Evolutionary conservation across 2,329 filamentous ascomycete genomes (phyloP).

Genomic region (Cucurbitaria berberidis): DNA sequence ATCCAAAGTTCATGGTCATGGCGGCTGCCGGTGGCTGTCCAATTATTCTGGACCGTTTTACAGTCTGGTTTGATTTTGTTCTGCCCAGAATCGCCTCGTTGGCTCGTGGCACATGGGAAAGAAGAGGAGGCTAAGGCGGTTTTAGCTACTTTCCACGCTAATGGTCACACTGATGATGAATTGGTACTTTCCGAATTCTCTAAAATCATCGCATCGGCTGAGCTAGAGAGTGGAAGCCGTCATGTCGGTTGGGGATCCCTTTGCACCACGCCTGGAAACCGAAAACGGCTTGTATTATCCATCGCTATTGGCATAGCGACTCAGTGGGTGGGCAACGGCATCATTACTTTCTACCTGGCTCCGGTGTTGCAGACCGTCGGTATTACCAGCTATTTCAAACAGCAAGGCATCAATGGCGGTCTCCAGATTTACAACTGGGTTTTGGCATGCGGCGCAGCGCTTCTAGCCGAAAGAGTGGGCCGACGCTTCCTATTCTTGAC

Average conservation of each 20-base stretch:
- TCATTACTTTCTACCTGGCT: conserved; percentile 49
- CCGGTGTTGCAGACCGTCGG: conserved; percentile 49
- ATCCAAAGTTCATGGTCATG: conserved; percentile 18
- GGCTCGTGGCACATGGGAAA: conserved; percentile 62
- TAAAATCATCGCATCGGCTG: conserved; percentile 7
- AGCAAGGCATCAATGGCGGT: conserved; percentile 49
- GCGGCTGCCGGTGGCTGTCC: conserved; percentile 13
- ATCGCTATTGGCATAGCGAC: conserved; percentile 46
- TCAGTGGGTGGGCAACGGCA: conserved; percentile 52
- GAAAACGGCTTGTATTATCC: conserved; percentile 49
- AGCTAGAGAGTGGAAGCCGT: background rate
- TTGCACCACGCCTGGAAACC: conserved; percentile 42
- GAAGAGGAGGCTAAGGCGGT: conserved; percentile 60
- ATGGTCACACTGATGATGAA: conserved; percentile 45
- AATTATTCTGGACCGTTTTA: conserved; percentile 10
- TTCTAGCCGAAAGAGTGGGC: conserved; percentile 52
- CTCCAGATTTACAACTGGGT: conserved; percentile 52
- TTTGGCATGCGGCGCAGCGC: conserved; percentile 46
- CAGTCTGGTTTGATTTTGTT: conserved; percentile 11
- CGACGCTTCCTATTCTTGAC: conserved; percentile 53
- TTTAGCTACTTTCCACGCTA: conserved; percentile 61
- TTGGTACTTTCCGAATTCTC: conserved; percentile 10
- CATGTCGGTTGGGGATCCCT: conserved; percentile 10
- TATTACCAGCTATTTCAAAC: conserved; percentile 41
- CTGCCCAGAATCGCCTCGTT: conserved; percentile 64